These are phyloP conservation scores for Cladosporium austrohemisphaericum DNA, from an alignment of 2,329 filamentous ascomycete species.

Conservation along the genomic window DNA sequence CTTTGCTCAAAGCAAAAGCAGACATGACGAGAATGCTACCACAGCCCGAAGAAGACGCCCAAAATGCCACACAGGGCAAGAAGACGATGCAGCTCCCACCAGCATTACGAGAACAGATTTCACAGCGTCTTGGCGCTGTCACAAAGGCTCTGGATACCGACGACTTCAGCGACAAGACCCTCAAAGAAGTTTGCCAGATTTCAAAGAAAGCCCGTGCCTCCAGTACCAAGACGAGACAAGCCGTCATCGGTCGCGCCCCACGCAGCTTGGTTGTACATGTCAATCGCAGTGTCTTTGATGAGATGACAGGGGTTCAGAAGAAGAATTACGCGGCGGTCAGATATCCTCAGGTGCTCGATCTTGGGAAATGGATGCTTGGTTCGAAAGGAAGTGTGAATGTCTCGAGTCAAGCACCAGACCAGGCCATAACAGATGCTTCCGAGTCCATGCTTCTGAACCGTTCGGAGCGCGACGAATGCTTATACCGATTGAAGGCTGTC, in stretches of 20 bases:
- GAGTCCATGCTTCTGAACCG: constrained; percentile 69
- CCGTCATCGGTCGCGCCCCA: constrained; percentile 77
- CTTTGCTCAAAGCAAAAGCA: constrained; percentile 59
- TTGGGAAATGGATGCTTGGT: constrained; percentile 79
- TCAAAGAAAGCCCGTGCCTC: constrained; percentile 63
- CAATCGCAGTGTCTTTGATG: constrained; percentile 88
- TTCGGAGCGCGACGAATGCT: constrained; percentile 33
- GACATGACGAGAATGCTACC: constrained; percentile 49
- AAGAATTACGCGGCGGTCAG: constrained; percentile 79
- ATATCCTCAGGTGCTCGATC: constrained; percentile 70
- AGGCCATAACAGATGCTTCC: constrained; percentile 53
- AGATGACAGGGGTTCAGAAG: constrained; percentile 69
- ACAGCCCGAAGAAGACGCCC: constrained; percentile 20
- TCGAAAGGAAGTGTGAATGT: constrained; percentile 13
- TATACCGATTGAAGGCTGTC: constrained; percentile 77
- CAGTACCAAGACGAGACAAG: constrained; percentile 84
- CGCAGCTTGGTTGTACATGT: constrained; percentile 79
- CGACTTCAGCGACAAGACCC: constrained; percentile 62
- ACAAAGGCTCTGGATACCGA: constrained; percentile 71
- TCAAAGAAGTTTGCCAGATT: constrained; percentile 46
- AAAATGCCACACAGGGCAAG: constrained; percentile 14
- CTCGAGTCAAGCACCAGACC: not conserved
- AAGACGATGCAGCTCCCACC: constrained; percentile 36
- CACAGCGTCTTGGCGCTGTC: constrained; percentile 60
- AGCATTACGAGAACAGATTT: constrained; percentile 41